These are phyloP conservation scores for Orbilia quercus DNA, from an alignment of 2,329 filamentous ascomycete genomes.

Conservation along the genomic window DNA sequence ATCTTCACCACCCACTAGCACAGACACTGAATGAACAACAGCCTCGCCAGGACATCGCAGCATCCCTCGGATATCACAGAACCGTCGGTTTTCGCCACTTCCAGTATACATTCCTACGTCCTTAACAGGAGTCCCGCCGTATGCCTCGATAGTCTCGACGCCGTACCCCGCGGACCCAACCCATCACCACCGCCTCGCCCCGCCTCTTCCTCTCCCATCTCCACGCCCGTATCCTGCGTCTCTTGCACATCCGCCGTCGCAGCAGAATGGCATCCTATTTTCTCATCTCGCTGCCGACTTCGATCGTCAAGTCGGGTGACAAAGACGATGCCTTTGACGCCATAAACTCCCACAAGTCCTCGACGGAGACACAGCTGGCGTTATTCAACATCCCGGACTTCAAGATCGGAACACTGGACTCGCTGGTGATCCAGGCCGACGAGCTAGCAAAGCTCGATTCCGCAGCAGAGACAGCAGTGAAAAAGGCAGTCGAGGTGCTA, in stretches of 20 bases:
- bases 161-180: slow-evolving; percentile 54
- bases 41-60: slow-evolving; percentile 5
- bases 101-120: too few species aligned
- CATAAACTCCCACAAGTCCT: slow-evolving; percentile 76
- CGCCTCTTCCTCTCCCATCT: slow-evolving; percentile 46
- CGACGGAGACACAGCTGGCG: slow-evolving; percentile 79
- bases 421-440: slow-evolving; percentile 93
- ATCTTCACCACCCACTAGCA: slow-evolving; percentile 12
- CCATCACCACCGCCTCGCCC: slow-evolving; percentile 28
- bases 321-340: slow-evolving; percentile 82
- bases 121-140: slow-evolving; percentile 35
- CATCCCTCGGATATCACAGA: slow-evolving; percentile 1
- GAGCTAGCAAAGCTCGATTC: slow-evolving; percentile 88
- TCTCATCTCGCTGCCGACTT: slow-evolving; percentile 87
- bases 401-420: slow-evolving; percentile 97
- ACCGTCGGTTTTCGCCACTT: background rate
- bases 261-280: slow-evolving; percentile 73
- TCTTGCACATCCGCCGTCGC: slow-evolving; percentile 40
- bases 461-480: slow-evolving; percentile 81
- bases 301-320: slow-evolving; percentile 83
- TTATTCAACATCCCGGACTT: slow-evolving; percentile 89
- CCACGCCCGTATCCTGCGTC: slow-evolving; percentile 26
- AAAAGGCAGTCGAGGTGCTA: slow-evolving; percentile 88
- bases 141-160: slow-evolving; percentile 57
- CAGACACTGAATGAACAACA: slow-evolving; percentile 2